Percentiles rank a stretch among this genome's conserved stretches.
Evolutionary conservation across 164 flowering plant species (phyloP).

Genomic region (Echeveria elegans): DNA sequence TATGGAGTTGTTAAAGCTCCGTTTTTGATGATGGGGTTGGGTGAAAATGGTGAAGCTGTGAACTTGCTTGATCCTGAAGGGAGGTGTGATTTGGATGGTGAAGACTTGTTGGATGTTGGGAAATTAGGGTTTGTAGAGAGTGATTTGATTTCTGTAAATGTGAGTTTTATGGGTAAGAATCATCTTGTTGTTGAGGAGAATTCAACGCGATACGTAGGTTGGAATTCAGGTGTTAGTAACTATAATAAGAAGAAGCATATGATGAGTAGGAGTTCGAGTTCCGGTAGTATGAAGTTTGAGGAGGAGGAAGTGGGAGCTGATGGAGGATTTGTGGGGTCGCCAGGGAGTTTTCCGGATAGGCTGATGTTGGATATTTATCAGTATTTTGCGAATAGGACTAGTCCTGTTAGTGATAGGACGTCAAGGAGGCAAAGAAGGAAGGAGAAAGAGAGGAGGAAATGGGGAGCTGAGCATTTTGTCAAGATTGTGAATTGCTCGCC

Average conservation of each 20-base stretch:
- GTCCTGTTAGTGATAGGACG: constrained; percentile 57
- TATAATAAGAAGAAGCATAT: constrained; percentile 11
- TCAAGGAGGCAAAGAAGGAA: constrained; percentile 67
- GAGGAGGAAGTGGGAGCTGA: constrained; percentile 1
- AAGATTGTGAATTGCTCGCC: no score
- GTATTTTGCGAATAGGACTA: constrained; percentile 65
- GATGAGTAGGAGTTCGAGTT: constrained; percentile 21
- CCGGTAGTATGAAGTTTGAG: constrained; percentile 13
- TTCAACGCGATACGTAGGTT: constrained; percentile 14
- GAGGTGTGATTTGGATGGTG: constrained; percentile 17
- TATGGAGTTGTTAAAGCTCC: constrained; percentile 51
- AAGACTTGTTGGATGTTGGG: constrained; percentile 18
- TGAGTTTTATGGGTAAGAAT: constrained; percentile 53
- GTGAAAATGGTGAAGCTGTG: constrained; percentile 30
- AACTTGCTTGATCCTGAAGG: constrained; percentile 47
- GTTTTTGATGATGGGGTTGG: constrained; percentile 58
- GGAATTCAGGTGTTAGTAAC: constrained; percentile 16
- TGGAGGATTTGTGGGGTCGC: not conserved
- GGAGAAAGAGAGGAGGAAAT: constrained; percentile 38
- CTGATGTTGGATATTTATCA: constrained; percentile 63
- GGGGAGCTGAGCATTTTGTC: no score
- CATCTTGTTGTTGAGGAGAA: constrained; percentile 70
- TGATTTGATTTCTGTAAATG: constrained; percentile 50
- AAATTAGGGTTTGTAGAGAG: constrained; percentile 24
- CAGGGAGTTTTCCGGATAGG: constrained; percentile 42